These are phyloP conservation scores for Tetracentron sinense DNA, from an alignment of 164 flowering plant species.

Conservation along the genomic window DNA sequence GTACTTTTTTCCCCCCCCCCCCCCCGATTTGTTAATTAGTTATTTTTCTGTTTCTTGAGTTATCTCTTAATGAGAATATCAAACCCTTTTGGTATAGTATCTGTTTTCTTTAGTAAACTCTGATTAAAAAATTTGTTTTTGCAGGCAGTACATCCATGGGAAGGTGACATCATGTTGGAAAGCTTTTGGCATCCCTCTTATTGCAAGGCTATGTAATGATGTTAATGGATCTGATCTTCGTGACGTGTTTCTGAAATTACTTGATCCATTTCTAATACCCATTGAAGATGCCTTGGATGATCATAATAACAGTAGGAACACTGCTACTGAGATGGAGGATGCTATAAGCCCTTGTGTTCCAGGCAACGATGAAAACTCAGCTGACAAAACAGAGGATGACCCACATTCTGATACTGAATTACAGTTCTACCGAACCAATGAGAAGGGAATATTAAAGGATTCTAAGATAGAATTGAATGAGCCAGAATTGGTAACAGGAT, in stretches of 20 bases:
- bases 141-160: slow-evolving; percentile 52
- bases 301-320: slow-evolving; percentile 21
- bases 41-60: too few species aligned
- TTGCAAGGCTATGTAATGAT: slow-evolving; percentile 35
- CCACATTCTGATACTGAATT: slow-evolving; percentile 34
- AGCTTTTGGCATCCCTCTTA: slow-evolving; percentile 78
- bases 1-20: too few species aligned
- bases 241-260: slow-evolving; percentile 45
- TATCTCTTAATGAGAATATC: neutral
- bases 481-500: slow-evolving; percentile 25
- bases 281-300: slow-evolving; percentile 23
- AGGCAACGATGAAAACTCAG: slow-evolving; percentile 18
- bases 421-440: slow-evolving; percentile 58
- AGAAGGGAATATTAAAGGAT: slow-evolving; percentile 44
- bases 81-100: neutral
- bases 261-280: slow-evolving; percentile 42
- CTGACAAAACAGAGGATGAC: slow-evolving; percentile 21
- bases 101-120: slow-evolving; percentile 1
- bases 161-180: slow-evolving; percentile 43
- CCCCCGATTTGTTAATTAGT: too few species aligned
- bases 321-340: slow-evolving; percentile 28
- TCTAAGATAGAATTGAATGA: slow-evolving; percentile 48
- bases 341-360: slow-evolving; percentile 11
- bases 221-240: slow-evolving; percentile 54
- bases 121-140: slow-evolving; percentile 11